Base-by-base conservation (phyloP, 106 monocot genomes). In the Agapanthus africanus region DNA sequence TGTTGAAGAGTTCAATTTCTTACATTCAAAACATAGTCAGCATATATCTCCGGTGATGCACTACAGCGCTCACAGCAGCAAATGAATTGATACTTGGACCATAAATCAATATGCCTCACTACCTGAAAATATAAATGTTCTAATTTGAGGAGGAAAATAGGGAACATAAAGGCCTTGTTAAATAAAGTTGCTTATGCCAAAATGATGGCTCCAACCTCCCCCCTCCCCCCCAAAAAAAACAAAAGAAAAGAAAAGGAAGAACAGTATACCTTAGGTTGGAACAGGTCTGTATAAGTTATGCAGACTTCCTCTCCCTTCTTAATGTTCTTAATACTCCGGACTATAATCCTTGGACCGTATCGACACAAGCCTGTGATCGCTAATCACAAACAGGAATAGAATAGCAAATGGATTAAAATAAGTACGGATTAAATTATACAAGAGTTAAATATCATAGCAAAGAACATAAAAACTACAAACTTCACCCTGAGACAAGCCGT, bases 191-290 rank as follows among this genome's bases (percentile, higher is more conserved):
- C n/a, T n/a, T n/a, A n/a, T n/a, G n/a, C n/a, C n/a, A n/a, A n/a
- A n/a, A n/a, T n/a, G n/a, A n/a, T n/a, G n/a, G n/a, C n/a, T n/a
- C n/a, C n/a, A n/a, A n/a, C n/a, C n/a, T n/a, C n/a, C n/a, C n/a
- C n/a, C n/a, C n/a, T n/a, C n/a, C n/a, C n/a, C n/a, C n/a, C n/a
- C n/a, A n/a, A n/a, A n/a, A n/a, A n/a, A n/a, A n/a, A n/a, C n/a
- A n/a, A n/a, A n/a, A n/a, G 76, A 57, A 34, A 11, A 59, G 59
- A 18, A 36, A 61, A 18, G 61, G 61, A 36, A 61, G 9, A 39
- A 25, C n/a, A n/a, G n/a, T n/a, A 34, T 82, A 95, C 95, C 95
- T 81, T 88, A 5, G 95, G 86, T 56, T 88, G 88, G 73, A 95
- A 79, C 37, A 91, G 68, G 63, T 91, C 95, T 2, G 76, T 80